Evolutionary conservation across 2,329 filamentous ascomycete genomes (phyloP), one percentile per base, ranked within the genome.

Genomic region (Ophiostoma triangulosporum): DNA sequence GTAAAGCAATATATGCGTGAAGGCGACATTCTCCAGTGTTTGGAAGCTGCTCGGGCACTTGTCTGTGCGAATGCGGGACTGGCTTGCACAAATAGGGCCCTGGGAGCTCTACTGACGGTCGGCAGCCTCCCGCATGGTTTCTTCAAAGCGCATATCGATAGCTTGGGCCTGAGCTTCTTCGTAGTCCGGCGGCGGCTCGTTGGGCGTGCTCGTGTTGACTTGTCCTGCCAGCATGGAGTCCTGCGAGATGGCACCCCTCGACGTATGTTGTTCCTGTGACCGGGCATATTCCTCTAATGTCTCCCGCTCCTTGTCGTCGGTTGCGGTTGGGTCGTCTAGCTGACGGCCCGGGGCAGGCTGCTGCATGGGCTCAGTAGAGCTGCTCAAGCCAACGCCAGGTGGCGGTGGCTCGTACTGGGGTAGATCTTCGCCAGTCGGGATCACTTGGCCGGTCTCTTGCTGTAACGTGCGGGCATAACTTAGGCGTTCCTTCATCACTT

Each of bases 121-220:
- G 43, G 87, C 73, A 60, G 86, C 86, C 57, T 85, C 78, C 46
- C 84, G 83, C 59, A 90, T 75, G 56, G 84, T 86, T 60, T 87
- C 80, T 64, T 88, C 80, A 22, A 83, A 68, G 50, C 69, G 71
- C 64, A 73, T 77, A 57, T 69, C 74, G 27, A 83, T 66, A 27
- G 78, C 78, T 61, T 83, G 79, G n/a, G 77, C 81, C 67, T 96
- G 91, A 27, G 87, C 86, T 66, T 95, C 88, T 62, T 96, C 89
- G 64, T 97, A 97, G 33, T 82, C 86, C 50, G 91, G 91, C 48
- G 91, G 91, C 5, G 90, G 88, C 64, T 93, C 90, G 68, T 82
- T 62, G 62, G 88, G 68, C 70, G 67, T 70, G 26, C 61, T 61
- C 54, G 67, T 67, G 40, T 62, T 58, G 7, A 46, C n/a, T 33